phyloP scores from a whole-genome alignment of 257 asterid genomes.

The Verbena officinalis region DNA sequence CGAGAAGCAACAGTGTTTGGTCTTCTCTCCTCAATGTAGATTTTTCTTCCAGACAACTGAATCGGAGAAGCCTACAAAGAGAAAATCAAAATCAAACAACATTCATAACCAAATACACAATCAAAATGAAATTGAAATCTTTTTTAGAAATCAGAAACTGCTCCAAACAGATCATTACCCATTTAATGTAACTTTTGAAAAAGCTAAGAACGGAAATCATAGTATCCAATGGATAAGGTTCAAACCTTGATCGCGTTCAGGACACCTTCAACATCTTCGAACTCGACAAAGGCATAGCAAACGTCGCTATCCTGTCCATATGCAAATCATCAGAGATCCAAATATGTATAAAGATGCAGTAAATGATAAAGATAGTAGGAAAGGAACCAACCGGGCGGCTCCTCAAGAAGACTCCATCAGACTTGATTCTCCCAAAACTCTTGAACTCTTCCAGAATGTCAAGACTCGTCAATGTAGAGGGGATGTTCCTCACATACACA shows the following conservation, averaged over 20 bases:
- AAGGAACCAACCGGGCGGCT: constrained; percentile 44
- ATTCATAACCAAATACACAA: neutral
- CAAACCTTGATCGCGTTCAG: constrained; percentile 62
- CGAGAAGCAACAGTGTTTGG: constrained; percentile 42
- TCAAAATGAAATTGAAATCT: neutral
- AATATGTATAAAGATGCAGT: neutral
- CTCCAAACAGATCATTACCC: neutral
- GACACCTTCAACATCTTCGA: constrained; percentile 57
- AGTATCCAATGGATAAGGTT: neutral
- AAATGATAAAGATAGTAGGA: constrained; percentile 1
- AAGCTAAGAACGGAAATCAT: neutral
- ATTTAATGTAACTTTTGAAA: neutral
- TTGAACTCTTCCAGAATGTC: constrained; percentile 57
- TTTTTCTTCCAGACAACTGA: constrained; percentile 49
- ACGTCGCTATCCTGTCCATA: constrained; percentile 54
- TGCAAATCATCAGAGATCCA: constrained; percentile 24
- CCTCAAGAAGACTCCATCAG: constrained; percentile 60
- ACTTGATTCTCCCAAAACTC: constrained; percentile 55
- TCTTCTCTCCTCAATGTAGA: constrained; percentile 59
- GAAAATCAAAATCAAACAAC: neutral
- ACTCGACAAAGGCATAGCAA: constrained; percentile 76
- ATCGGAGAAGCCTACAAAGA: constrained; percentile 60
- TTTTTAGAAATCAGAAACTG: neutral
- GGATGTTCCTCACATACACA: constrained; percentile 63
- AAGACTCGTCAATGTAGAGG: constrained; percentile 39